phyloP scores from a whole-genome alignment of 2,329 filamentous ascomycete genomes.

The Aspergillus vadensis region DNA sequence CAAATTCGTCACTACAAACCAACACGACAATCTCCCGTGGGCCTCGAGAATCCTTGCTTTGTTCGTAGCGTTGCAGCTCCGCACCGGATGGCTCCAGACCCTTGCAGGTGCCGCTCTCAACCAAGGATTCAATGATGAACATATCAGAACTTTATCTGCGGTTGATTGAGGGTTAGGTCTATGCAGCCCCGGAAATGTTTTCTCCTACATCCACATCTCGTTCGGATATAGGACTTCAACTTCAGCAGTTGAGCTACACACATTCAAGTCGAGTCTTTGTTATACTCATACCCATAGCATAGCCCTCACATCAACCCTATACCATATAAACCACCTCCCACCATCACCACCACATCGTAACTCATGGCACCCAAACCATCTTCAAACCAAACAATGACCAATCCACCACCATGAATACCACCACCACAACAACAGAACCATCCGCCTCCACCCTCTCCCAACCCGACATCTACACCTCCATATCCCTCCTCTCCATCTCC shows the following conservation, averaged over 20 bases:
- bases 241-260: no score
- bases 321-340: no score
- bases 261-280: no score
- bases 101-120: neutral
- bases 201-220: no score
- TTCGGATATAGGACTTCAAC: no score
- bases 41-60: neutral
- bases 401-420: neutral
- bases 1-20: neutral
- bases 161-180: no score
- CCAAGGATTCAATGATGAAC: neutral
- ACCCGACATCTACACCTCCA: neutral
- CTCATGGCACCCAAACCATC: no score
- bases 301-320: no score
- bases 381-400: neutral
- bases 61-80: neutral
- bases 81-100: slow-evolving; percentile 3
- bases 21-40: neutral
- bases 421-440: neutral
- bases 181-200: no score
- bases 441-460: neutral
- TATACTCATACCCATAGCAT: no score
- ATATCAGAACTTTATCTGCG: neutral
- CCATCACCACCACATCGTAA: no score
- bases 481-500: slow-evolving; percentile 14